Percentiles rank a stretch among this genome's conserved stretches.
Evolutionary conservation across 768 basidiomycete species (phyloP).

Genomic region (Sistotremastrum suecicum): DNA sequence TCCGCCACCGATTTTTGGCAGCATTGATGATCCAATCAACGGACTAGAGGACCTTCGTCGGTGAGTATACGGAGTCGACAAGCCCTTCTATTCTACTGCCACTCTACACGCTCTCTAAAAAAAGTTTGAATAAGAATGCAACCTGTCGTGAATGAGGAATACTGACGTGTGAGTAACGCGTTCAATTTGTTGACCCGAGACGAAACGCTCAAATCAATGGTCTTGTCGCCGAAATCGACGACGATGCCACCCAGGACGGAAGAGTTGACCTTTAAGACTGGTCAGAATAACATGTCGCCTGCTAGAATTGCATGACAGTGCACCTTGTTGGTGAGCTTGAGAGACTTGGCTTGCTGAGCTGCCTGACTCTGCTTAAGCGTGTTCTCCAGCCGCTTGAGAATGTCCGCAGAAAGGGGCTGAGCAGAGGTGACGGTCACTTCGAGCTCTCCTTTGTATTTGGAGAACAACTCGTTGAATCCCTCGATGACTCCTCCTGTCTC

Average conservation of each 20-base stretch:
- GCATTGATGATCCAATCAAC: too few species aligned
- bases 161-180: constrained; percentile 69
- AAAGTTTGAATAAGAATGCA: constrained; percentile 9
- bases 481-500: constrained; percentile 80
- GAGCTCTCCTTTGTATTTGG: constrained; percentile 85
- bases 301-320: constrained; percentile 9
- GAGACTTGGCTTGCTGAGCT: constrained; percentile 72
- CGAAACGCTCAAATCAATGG: constrained; percentile 88
- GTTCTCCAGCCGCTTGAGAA: constrained; percentile 66
- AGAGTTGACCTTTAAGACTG: constrained; percentile 61
- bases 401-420: constrained; percentile 60
- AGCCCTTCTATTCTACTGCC: too few species aligned
- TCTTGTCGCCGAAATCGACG: constrained; percentile 97
- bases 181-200: constrained; percentile 94
- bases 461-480: constrained; percentile 81
- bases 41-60: too few species aligned
- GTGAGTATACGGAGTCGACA: too few species aligned
- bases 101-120: constrained; percentile 7
- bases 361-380: constrained; percentile 76
- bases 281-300: constrained; percentile 3
- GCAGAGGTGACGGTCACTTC: constrained; percentile 88
- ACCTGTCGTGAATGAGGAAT: not conserved
- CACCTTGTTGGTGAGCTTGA: constrained; percentile 90
- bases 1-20: too few species aligned
- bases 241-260: constrained; percentile 83